Evolutionary conservation across 2,329 filamentous ascomycete species (phyloP).

Genomic region (Colletotrichum trifolii): DNA sequence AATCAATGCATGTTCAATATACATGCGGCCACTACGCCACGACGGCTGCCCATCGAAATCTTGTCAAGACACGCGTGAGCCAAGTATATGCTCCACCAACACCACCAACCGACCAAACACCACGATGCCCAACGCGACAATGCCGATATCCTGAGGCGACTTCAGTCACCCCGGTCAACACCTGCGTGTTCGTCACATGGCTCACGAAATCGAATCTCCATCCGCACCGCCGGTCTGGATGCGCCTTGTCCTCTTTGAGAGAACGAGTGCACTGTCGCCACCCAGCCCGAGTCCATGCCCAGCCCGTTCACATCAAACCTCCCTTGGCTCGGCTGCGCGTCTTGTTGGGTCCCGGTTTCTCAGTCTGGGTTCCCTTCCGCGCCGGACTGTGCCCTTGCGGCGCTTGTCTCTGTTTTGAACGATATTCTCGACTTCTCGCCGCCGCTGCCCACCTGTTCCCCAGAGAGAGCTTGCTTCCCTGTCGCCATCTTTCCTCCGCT

Average conservation of each 20-base stretch:
- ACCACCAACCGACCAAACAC: too few species aligned
- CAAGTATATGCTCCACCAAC: neutral
- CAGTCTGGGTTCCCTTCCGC: slow-evolving; percentile 2
- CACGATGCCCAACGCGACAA: too few species aligned
- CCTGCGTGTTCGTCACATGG: slow-evolving; percentile 5
- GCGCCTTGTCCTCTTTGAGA: slow-evolving; percentile 12
- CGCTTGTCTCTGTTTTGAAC: slow-evolving; percentile 5
- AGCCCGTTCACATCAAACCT: neutral
- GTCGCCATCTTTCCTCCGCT: slow-evolving; percentile 27
- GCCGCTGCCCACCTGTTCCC: neutral
- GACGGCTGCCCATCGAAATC: neutral
- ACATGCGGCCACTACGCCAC: slow-evolving; percentile 15
- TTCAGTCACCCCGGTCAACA: too few species aligned
- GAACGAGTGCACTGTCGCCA: neutral
- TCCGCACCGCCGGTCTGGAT: slow-evolving; percentile 5
- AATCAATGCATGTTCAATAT: slow-evolving; percentile 21
- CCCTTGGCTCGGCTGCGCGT: slow-evolving; percentile 30
- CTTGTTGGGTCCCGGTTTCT: slow-evolving; percentile 11
- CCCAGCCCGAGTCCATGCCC: slow-evolving; percentile 6
- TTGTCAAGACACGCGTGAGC: slow-evolving; percentile 10
- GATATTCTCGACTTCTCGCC: neutral
- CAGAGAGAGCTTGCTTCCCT: slow-evolving; percentile 21
- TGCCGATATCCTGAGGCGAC: too few species aligned
- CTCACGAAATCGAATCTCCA: neutral
- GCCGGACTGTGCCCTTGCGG: slow-evolving; percentile 10